phyloP scores from a whole-genome alignment of 2,329 filamentous ascomycete species.

The Calonectria fujianensis region DNA sequence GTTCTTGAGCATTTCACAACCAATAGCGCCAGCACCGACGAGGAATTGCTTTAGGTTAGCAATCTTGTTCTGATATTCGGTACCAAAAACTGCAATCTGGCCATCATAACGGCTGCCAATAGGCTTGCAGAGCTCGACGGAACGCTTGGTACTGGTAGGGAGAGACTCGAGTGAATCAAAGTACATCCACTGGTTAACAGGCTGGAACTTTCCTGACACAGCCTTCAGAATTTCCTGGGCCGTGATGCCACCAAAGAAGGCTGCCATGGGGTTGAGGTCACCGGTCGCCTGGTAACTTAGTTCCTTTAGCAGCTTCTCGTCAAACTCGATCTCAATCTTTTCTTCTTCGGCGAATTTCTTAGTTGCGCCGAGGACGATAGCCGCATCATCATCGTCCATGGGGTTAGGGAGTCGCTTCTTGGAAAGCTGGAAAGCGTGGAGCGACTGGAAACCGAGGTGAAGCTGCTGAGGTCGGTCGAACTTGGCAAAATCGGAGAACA shows the following conservation, averaged over 20 bases:
- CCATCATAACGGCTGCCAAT: conserved; percentile 92
- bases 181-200: conserved; percentile 97
- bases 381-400: conserved; percentile 89
- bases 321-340: conserved; percentile 81
- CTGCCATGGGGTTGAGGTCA: conserved; percentile 93
- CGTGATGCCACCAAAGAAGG: conserved; percentile 94
- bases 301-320: conserved; percentile 94
- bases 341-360: conserved; percentile 84
- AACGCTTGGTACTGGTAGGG: conserved; percentile 83
- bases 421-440: conserved; percentile 87
- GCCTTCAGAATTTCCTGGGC: conserved; percentile 98
- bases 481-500: conserved; percentile 97
- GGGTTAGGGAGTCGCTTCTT: conserved; percentile 87
- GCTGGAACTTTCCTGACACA: conserved; percentile 97
- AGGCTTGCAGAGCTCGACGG: conserved; percentile 92
- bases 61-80: conserved; percentile 95
- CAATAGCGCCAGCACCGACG: conserved; percentile 96
- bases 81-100: conserved; percentile 96
- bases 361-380: conserved; percentile 84
- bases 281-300: conserved; percentile 95
- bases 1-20: conserved; percentile 99
- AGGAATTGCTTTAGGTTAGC: conserved; percentile 93
- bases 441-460: conserved; percentile 92
- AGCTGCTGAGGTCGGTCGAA: conserved; percentile 96
- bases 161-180: conserved; percentile 98